Conservation (phyloP, 2,329 filamentous ascomycete species). For the Curvularia sp. region DNA sequence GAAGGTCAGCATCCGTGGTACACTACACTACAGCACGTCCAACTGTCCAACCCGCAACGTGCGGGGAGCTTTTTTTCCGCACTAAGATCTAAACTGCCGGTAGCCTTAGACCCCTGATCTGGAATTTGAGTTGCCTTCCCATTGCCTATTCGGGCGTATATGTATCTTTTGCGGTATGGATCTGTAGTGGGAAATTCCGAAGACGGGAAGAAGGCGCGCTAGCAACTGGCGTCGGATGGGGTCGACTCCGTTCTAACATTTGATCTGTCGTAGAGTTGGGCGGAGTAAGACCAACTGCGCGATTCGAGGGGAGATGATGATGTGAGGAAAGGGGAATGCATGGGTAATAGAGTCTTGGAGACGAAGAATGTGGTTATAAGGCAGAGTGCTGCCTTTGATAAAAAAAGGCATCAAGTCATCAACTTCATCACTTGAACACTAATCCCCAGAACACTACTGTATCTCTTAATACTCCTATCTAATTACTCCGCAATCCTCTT, state of each 20-base stretch:
- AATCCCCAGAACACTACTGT: conserved; percentile 1
- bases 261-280: background rate
- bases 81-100: background rate
- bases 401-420: background rate
- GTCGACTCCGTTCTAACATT: background rate
- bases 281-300: background rate
- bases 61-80: conserved; percentile 1
- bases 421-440: conserved; percentile 3
- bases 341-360: background rate
- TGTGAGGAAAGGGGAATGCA: background rate
- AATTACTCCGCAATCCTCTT: background rate
- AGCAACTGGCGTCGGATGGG: background rate
- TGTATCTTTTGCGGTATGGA: background rate
- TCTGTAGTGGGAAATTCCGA: background rate
- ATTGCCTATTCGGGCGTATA: background rate
- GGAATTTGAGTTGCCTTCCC: background rate
- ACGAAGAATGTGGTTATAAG: background rate
- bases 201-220: background rate
- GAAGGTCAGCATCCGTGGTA: conserved; percentile 12
- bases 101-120: background rate
- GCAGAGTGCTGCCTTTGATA: background rate
- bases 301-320: background rate
- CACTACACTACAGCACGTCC: conserved; percentile 1
- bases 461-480: background rate
- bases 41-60: conserved; percentile 4